Conservation (phyloP, 192 early-diverging fungal genomes). For the Coemansia sp. region DNA sequence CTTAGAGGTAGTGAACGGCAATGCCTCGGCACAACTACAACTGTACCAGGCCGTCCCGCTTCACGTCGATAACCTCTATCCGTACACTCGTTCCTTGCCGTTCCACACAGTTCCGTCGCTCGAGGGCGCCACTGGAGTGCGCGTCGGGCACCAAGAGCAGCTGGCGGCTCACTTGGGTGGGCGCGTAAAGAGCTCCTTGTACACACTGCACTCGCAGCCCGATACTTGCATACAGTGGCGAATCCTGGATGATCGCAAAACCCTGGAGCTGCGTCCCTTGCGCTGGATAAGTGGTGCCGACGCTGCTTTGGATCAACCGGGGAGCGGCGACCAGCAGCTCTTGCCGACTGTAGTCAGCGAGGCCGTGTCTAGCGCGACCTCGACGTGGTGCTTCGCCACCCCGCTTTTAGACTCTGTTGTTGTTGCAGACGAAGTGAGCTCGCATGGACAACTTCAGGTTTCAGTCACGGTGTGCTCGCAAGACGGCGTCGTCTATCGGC, state of each 20-base stretch:
- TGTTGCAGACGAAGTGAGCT: slow-evolving; percentile 19
- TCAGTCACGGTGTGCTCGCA: slow-evolving; percentile 28
- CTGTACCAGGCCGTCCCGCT: slow-evolving; percentile 44
- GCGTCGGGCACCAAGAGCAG: slow-evolving; percentile 17
- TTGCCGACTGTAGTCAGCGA: slow-evolving; percentile 8
- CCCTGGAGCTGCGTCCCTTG: slow-evolving; percentile 47
- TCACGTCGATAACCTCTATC: slow-evolving; percentile 50
- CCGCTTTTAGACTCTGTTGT: slow-evolving; percentile 24
- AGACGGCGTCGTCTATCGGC: slow-evolving; percentile 38
- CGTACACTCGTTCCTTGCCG: slow-evolving; percentile 23
- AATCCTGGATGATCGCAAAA: slow-evolving; percentile 34
- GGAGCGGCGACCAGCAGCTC: neutral
- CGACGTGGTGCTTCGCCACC: slow-evolving; percentile 48
- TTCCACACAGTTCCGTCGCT: slow-evolving; percentile 45
- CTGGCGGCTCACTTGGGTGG: slow-evolving; percentile 39
- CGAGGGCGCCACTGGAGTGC: neutral
- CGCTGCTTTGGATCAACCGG: neutral
- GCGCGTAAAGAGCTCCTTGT: slow-evolving; percentile 24
- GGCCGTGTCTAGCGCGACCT: slow-evolving; percentile 9
- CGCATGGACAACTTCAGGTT: slow-evolving; percentile 15
- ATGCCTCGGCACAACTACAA: slow-evolving; percentile 24
- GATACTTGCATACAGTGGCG: slow-evolving; percentile 55
- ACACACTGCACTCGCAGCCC: slow-evolving; percentile 41
- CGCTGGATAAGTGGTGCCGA: slow-evolving; percentile 32
- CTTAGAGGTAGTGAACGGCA: neutral